Evolutionary conservation across 768 basidiomycete species (phyloP).

Genomic region (Hygrocybe punicea): DNA sequence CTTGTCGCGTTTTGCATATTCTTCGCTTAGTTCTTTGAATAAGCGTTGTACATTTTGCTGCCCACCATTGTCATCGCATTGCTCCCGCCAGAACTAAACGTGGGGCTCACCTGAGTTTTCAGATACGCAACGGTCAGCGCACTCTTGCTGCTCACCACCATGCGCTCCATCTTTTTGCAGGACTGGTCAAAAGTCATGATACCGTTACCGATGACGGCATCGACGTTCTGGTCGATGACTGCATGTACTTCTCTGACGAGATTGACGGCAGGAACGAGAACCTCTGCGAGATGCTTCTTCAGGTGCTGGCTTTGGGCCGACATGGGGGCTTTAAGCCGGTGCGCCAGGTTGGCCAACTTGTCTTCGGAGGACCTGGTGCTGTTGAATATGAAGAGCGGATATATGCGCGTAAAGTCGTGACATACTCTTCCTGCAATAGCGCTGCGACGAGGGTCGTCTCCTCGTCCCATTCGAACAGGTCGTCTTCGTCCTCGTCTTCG

Average conservation of each 20-base stretch:
- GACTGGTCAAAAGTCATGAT: slow-evolving; percentile 53
- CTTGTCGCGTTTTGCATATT: slow-evolving; percentile 45
- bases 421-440: slow-evolving; percentile 45
- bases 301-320: slow-evolving; percentile 35
- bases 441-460: slow-evolving; percentile 51
- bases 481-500: slow-evolving; percentile 16
- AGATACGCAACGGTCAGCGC: slow-evolving; percentile 38
- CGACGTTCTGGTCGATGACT: slow-evolving; percentile 38
- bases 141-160: slow-evolving; percentile 43
- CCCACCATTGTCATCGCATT: background rate
- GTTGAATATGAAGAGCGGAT: background rate
- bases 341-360: slow-evolving; percentile 35
- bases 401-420: background rate
- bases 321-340: slow-evolving; percentile 45
- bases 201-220: slow-evolving; percentile 39
- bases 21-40: slow-evolving; percentile 45
- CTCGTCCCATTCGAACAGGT: slow-evolving; percentile 49
- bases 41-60: slow-evolving; percentile 45
- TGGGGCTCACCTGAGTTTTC: slow-evolving; percentile 42
- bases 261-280: slow-evolving; percentile 47
- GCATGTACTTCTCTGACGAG: slow-evolving; percentile 43
- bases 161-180: slow-evolving; percentile 50
- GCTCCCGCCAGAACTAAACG: background rate
- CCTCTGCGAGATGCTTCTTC: slow-evolving; percentile 41
- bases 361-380: slow-evolving; percentile 26